Percentiles rank a stretch among this genome's conserved stretches.
phyloP scores from a whole-genome alignment of 2,329 filamentous ascomycete species.

The Pseudogymnoascus sp. region DNA sequence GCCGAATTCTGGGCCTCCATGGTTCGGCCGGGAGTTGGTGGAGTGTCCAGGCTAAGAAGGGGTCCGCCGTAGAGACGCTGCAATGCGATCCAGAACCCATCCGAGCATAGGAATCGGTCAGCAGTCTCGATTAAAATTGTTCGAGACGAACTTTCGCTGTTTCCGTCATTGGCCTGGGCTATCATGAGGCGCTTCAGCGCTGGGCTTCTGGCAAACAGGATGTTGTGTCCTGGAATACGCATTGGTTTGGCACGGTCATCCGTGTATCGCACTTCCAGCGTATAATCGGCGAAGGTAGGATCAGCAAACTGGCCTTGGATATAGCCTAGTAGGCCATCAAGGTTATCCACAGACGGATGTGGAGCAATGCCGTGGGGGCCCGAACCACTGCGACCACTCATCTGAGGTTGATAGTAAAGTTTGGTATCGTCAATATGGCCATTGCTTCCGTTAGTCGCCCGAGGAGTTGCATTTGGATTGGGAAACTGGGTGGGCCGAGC shows the following conservation, averaged over 20 bases:
- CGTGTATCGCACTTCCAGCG: conserved; percentile 38
- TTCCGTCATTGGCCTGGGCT: conserved; percentile 22
- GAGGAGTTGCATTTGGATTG: conserved; percentile 33
- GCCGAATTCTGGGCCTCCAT: conserved; percentile 12
- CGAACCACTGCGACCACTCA: conserved; percentile 16
- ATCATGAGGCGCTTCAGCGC: conserved; percentile 29
- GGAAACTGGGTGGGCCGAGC: conserved; percentile 22
- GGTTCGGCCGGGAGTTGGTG: conserved; percentile 20
- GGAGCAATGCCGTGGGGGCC: conserved; percentile 13
- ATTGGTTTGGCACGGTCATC: conserved; percentile 34
- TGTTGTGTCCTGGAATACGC: conserved; percentile 44
- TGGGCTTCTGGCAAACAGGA: conserved; percentile 48
- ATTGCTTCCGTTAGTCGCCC: conserved; percentile 34
- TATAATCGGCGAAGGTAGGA: conserved; percentile 37
- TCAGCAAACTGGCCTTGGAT: conserved; percentile 34
- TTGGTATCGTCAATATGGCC: conserved; percentile 25
- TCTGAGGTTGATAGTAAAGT: conserved; percentile 20
- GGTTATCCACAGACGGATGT: conserved; percentile 17
- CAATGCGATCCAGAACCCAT: conserved; percentile 49
- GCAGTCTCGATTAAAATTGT: conserved; percentile 40
- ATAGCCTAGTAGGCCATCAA: conserved; percentile 34
- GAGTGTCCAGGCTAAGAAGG: conserved; percentile 33
- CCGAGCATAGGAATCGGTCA: conserved; percentile 45
- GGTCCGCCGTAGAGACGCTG: conserved; percentile 50
- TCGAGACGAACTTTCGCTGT: conserved; percentile 25